Conservation (phyloP, 768 basidiomycete species). For the Calocera cornea region DNA sequence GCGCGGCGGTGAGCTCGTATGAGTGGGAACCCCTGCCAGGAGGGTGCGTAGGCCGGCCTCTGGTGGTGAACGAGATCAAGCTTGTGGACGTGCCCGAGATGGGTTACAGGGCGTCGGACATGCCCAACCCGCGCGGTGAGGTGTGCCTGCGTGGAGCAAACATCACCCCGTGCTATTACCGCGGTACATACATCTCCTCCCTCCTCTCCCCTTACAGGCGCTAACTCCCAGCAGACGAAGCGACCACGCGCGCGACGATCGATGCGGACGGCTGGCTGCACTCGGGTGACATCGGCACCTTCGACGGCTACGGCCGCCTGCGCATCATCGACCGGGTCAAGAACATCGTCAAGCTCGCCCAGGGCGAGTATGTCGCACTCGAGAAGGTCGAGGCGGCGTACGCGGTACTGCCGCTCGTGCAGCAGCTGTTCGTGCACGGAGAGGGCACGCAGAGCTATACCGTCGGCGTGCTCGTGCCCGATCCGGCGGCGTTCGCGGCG, state of each 20-base stretch:
- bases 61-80: conserved; percentile 65
- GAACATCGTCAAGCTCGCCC: conserved; percentile 98
- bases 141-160: conserved; percentile 55
- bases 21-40: conserved; percentile 45
- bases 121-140: conserved; percentile 85
- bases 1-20: conserved; percentile 42
- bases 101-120: conserved; percentile 76
- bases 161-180: conserved; percentile 57
- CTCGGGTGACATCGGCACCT: conserved; percentile 74
- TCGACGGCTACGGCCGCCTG: conserved; percentile 67
- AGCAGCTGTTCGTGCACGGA: conserved; percentile 79
- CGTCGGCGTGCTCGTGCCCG: conserved; percentile 69
- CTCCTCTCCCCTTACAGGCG: too few species aligned
- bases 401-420: conserved; percentile 49
- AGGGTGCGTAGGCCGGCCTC: conserved; percentile 75
- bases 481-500: conserved; percentile 56
- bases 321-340: conserved; percentile 93
- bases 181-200: conserved; percentile 38
- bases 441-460: conserved; percentile 78
- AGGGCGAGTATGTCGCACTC: conserved; percentile 96
- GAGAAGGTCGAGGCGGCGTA: conserved; percentile 88
- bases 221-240: conserved; percentile 42
- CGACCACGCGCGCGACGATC: conserved; percentile 64
- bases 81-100: conserved; percentile 80
- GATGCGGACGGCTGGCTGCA: conserved; percentile 87